Base-by-base conservation (phyloP, 106 monocot species). In the Allium sativum region DNA sequence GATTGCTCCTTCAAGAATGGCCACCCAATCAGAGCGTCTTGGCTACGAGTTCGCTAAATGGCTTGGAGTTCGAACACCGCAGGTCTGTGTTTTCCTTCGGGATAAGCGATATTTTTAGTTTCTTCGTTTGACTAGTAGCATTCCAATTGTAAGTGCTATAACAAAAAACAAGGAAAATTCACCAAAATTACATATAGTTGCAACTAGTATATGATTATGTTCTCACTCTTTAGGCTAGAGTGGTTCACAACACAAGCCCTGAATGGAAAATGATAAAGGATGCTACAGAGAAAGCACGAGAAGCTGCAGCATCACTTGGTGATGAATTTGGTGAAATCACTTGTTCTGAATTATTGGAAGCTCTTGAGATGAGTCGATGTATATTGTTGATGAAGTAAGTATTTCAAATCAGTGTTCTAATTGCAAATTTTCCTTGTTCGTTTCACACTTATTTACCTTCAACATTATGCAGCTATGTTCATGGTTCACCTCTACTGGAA, bases 1-100 rank as follows among this genome's bases (percentile, higher is more conserved):
- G 76, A 70, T 98, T 67, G 62, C 84, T 61, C 84, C 96, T 41
- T 91, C 87, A 55, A 82, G 84, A 52, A 84, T 98, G 96, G 82
- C 91, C 0, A 88, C 82, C 56, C 96, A 88, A 51, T 91, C 96
- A 15, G 91, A 98, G 73, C 91, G 82, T 10, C 76, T 98, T 56
- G 96, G 96, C 59, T 98, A 91, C 72, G 96, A 91, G 53, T 81
- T 98, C 56, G 96, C 96, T 20, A 98, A 72, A 69, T 78, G 72
- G 63, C 84, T 98, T 10, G 82, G 96, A 76, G 76, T 96, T 50
- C 64, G 31, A 21, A 96, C 87, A 50, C 95, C 95, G 63, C 90
- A 91, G 58, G 95, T 90, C 10, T 16, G 61, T 67, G 13, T 48
- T 17, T 62, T 4, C 45, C 42, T 10, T 59, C 31, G 5, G 5